Evolutionary conservation across 2,329 filamentous ascomycete genomes (phyloP).

Genomic region (Teratosphaeria epicoccoides): DNA sequence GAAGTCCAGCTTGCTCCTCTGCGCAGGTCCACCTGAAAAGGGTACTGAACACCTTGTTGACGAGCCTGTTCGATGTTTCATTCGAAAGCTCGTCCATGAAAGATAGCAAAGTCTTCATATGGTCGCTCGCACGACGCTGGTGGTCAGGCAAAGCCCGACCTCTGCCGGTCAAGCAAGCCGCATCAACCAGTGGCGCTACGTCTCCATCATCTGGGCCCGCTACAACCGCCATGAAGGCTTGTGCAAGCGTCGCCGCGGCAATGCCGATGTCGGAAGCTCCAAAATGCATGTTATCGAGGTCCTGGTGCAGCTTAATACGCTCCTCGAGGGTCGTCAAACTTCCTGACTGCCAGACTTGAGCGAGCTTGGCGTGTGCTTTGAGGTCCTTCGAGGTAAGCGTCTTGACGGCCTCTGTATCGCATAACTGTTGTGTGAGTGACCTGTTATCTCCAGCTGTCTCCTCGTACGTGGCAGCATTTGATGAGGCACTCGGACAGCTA

Average conservation of each 20-base stretch:
- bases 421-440: slow-evolving; percentile 49
- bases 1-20: neutral
- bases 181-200: neutral
- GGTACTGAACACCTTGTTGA: neutral
- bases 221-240: neutral
- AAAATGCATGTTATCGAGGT: neutral
- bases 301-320: neutral
- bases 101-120: neutral
- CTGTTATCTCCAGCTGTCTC: slow-evolving; percentile 41
- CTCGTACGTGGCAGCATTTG: neutral
- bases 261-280: neutral
- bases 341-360: neutral
- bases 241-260: neutral
- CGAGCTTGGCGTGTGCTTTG: neutral
- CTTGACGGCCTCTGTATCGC: slow-evolving; percentile 19
- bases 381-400: neutral
- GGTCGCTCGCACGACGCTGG: neutral
- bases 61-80: neutral
- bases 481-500: neutral
- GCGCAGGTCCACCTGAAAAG: neutral
- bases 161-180: neutral
- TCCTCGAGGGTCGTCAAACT: neutral
- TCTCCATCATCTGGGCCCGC: neutral
- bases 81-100: neutral
- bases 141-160: neutral